Base-by-base conservation (phyloP, 257 asterid genomes). In the Solanum dulcamara region DNA sequence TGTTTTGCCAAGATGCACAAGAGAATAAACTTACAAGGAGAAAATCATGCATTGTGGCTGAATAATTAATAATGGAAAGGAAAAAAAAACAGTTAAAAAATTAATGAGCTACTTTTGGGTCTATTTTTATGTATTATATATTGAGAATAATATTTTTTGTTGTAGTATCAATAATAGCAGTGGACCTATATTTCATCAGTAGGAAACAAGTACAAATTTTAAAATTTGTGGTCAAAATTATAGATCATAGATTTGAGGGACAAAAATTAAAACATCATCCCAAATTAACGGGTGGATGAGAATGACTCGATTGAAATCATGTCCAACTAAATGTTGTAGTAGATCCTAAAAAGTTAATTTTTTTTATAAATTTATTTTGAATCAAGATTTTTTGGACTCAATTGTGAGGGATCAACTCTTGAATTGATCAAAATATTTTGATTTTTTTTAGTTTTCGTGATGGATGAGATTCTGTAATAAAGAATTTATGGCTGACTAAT, bases 151-250 rank as follows among this genome's bases (percentile, higher is more conserved):
- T 26, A 24, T 14, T 14, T 9, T 74, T 8, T 44, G 59, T 75
- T 12, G 70, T 6, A 42, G 30, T 10, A 66, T 66, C 2, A 42
- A 40, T 75, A 24, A 75, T 26, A 26, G 37, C 35, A 75, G 38
- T 75, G 81, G 59, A 75, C 59, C 60, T 64, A 64, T 75, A 71
- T 24, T 44, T 72, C 20, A 66, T 67, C 37, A 42, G 38, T 74
- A 24, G 57, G 57, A 18, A 26, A 42, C 33, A 13, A 2, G 1
- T 42, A 74, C 13, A 14, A 38, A n/a, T 40, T 71, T 72, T 62
- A 28, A 28, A 62, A 62, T 13, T 28, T 26, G 38, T 62, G 38
- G 4, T 62, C 2, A 0, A 13, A 5, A 62, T 62, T 13, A 20
- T 20, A 8, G 5, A 55, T 8, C 11, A 55, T 11, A 55, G 8